Conservation (phyloP, 352 stramenopile genomes). For the Phytophthora macrochlamydospora region DNA sequence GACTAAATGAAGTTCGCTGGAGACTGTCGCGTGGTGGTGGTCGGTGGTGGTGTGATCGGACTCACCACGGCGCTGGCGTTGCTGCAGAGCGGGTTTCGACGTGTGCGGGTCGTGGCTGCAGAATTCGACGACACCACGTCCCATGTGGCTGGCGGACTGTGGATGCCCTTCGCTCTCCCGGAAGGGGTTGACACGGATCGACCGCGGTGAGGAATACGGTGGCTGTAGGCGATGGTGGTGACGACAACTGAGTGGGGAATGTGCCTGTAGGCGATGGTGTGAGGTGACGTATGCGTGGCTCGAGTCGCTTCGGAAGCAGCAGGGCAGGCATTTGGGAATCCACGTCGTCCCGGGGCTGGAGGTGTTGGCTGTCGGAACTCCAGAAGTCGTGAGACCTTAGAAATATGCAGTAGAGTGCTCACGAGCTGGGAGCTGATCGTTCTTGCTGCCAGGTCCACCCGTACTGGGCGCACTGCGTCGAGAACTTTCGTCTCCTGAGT, state of each 20-base stretch:
- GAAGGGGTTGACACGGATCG: conserved; percentile 36
- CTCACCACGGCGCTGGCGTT: conserved; percentile 71
- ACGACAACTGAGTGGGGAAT: neutral
- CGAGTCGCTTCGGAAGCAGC: conserved; percentile 31
- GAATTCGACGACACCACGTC: conserved; percentile 67
- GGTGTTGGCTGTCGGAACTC: conserved; percentile 38
- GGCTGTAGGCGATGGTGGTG: neutral
- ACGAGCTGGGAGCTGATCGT: neutral
- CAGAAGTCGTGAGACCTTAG: conserved; percentile 34
- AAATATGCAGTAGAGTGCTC: neutral
- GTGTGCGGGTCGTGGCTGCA: conserved; percentile 55
- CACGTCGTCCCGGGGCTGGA: conserved; percentile 61
- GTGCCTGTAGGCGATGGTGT: conserved; percentile 49
- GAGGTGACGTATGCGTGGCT: conserved; percentile 70
- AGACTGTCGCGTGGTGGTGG: conserved; percentile 48
- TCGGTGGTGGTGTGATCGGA: conserved; percentile 68
- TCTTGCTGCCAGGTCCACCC: conserved; percentile 33
- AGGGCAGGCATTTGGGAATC: conserved; percentile 55
- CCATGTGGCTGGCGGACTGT: conserved; percentile 71
- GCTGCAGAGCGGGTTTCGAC: conserved; percentile 50
- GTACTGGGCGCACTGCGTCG: conserved; percentile 73
- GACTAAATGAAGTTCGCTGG: neutral
- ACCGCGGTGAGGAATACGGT: conserved; percentile 30
- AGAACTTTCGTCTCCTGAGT: conserved; percentile 58
- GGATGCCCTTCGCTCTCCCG: conserved; percentile 73